phyloP scores from a whole-genome alignment of 1,284 basidiomycete genomes.

The Ganoderma lingzhi region DNA sequence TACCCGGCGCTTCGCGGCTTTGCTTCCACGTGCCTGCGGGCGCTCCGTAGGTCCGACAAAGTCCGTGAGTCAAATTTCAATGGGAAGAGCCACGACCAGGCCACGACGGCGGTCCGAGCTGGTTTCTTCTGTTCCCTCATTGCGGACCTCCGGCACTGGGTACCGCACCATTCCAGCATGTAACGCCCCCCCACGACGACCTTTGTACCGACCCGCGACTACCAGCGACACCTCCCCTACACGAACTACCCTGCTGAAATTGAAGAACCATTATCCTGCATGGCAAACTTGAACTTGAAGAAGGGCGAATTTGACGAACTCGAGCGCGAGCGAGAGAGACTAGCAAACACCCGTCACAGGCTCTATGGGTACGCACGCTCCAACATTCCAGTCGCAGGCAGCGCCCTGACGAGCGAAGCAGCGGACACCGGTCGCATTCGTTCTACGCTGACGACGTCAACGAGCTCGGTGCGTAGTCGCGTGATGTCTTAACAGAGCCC shows the following conservation, averaged over 20 bases:
- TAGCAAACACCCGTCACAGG: not conserved
- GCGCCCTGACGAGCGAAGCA: slow-evolving; percentile 34
- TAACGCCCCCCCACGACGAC: not conserved
- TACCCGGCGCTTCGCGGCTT: slow-evolving; percentile 6
- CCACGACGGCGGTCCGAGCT: not conserved
- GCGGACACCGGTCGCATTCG: slow-evolving; percentile 67
- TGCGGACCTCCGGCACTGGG: not conserved
- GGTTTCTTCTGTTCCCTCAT: not conserved
- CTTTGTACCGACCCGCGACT: not conserved
- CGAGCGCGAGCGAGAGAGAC: not conserved
- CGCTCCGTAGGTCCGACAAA: not conserved
- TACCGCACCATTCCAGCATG: not conserved
- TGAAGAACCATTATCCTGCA: not conserved
- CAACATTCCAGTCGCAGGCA: not conserved
- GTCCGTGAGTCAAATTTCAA: not conserved
- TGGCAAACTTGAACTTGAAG: not conserved
- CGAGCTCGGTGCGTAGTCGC: slow-evolving; percentile 52
- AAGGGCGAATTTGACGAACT: not conserved
- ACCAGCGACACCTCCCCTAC: not conserved
- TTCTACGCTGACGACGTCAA: slow-evolving; percentile 65
- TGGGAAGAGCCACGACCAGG: no score
- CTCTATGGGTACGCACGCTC: not conserved
- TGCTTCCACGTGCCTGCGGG: not conserved
- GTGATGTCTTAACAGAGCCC: not conserved
- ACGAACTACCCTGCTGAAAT: not conserved